phyloP scores from a whole-genome alignment of 1,284 basidiomycete genomes.

The Neonothopanus nambi region DNA sequence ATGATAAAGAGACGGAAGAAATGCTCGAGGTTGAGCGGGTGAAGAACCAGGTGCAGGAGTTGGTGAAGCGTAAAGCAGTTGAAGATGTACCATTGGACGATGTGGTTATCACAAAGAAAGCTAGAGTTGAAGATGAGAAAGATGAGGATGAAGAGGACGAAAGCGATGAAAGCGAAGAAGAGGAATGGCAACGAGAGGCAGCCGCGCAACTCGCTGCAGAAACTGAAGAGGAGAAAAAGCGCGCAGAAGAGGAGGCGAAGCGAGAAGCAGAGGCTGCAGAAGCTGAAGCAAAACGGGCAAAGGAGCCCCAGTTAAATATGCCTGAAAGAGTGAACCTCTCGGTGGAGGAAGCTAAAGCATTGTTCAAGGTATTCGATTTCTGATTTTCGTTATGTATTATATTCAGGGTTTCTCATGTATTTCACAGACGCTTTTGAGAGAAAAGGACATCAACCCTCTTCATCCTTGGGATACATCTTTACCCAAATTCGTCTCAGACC shows the following conservation, averaged over 20 bases:
- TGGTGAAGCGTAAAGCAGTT: constrained; percentile 68
- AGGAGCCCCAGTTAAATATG: constrained; percentile 55
- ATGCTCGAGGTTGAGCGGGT: constrained; percentile 50
- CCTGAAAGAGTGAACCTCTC: constrained; percentile 80
- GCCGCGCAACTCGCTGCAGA: constrained; percentile 78
- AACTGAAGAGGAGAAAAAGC: constrained; percentile 56
- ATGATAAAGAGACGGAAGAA: constrained; percentile 32
- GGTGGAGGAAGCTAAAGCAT: constrained; percentile 85
- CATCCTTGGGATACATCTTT: constrained; percentile 94
- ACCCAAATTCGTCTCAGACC: constrained; percentile 91
- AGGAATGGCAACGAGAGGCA: constrained; percentile 79
- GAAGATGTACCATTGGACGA: constrained; percentile 45
- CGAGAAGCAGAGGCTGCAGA: constrained; percentile 42
- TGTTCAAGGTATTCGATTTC: constrained; percentile 77
- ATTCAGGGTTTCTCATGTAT: background rate
- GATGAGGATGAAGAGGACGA: constrained; percentile 43
- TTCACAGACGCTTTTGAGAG: constrained; percentile 76
- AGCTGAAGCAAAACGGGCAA: constrained; percentile 32
- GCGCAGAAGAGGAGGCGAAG: constrained; percentile 48
- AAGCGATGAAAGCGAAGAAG: constrained; percentile 60
- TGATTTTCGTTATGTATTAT: background rate
- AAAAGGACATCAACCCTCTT: constrained; percentile 91
- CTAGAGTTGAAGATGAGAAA: constrained; percentile 47
- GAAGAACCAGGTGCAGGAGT: constrained; percentile 56
- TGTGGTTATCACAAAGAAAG: constrained; percentile 61